Evolutionary conservation across 352 stramenopile genomes (phyloP), one percentile per base, ranked within the genome.

Genomic region (Aphanomyces astaci): DNA sequence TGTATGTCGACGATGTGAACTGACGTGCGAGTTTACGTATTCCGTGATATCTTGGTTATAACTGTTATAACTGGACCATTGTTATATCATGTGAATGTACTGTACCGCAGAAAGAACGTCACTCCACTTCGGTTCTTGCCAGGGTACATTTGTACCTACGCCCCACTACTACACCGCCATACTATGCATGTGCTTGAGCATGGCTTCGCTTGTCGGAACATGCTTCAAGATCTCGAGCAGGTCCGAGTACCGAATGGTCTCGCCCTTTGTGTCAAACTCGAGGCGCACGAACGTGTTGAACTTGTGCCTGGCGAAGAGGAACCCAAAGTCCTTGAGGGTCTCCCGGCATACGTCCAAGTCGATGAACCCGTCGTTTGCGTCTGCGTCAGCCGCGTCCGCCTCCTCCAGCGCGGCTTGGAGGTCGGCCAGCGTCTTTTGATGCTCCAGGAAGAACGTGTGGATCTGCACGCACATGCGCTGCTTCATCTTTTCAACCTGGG

Each of bases 251-350:
- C 45, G 43, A n/a, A 68, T 52, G 17, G 62, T 68, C 22, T 45
- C 22, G 43, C 62, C 62, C 22, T 59, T 45, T 15, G 62, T 68
- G 10, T 62, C 32, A 30, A 59, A 68, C 32, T 68, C 62, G 24
- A 68, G 43, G 3, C 49, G 51, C 46, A 68, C 62, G 48, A 68
- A 48, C 13, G 62, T 68, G 40, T 68, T 51, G 51, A 68, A 68
- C 39, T 68, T 68, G 62, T 68, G 62, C 3, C 62, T 40, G n/a
- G 62, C 49, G 7, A 68, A 60, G 19, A 46, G 49, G 36, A 68
- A 68, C 0, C 62, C 62, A 25, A 62, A 68, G n/a, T 36, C 25
- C 17, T 57, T 68, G 51, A 68, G 62, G 19, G 32, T 43, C n/a
- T 59, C 24, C 15, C 62, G 62, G 25, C 49, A 68, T 17, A 40